Evolutionary conservation across 441 rosid species (phyloP), one percentile per base, ranked within the genome.

Genomic region (Pelargonium myrrhifolium): DNA sequence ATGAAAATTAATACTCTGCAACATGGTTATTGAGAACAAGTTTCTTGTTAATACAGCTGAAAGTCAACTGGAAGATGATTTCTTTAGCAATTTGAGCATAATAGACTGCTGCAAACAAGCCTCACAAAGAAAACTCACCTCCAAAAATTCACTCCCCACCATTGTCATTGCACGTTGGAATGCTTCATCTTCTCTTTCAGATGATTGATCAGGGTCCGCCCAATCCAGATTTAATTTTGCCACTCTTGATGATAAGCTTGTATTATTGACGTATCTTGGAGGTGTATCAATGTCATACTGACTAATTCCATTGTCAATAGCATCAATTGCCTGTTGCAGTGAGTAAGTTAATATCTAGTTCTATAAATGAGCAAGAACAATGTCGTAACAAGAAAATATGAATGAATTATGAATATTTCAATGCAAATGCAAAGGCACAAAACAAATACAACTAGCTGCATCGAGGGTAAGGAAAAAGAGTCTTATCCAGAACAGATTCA

Each of bases 141-240:
- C 77, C 64, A 80, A 70, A 64, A 84, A 79, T 79, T 84, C 86
- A 65, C 76, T 67, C 28, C 86, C 84, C 55, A 82, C 61, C 62
- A 78, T 72, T 15, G 67, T 70, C 88, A 84, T 84, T 53, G 84
- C 88, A 10, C 53, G 70, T 42, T 74, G 79, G 74, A 84, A 82
- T 17, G 82, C 83, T 74, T 77, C 82, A 71, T 84, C 81, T 75
- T 84, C 85, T 74, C 72, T 82, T 63, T 64, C 77, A 43, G 71
- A 65, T 56, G 86, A 78, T 67, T 77, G 83, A 69, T 80, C 83
- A 61, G 81, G 70, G 59, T 84, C 88, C 73, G 65, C 66, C 86
- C 88, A 82, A 71, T 80, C 88, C 72, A 79, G 76, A 71, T 84
- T 80, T 71, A 82, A 75, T 64, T 79, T 80, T 28, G 81, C 81